Evolutionary conservation across 192 early-diverging fungal species (phyloP).

Genomic region (Piromyces finnis): DNA sequence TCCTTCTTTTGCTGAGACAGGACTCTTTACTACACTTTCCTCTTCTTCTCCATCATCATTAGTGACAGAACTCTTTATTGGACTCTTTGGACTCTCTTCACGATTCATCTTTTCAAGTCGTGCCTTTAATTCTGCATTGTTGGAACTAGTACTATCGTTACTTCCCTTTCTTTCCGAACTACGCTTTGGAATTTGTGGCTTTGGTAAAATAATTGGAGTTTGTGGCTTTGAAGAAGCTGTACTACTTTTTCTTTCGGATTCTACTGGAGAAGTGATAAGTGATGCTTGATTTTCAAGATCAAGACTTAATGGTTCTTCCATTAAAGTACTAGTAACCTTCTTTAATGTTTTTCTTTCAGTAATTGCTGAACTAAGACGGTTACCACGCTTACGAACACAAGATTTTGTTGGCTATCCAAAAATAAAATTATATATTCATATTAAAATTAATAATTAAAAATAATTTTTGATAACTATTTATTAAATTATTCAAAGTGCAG

Average conservation of each 20-base stretch:
- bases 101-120: not conserved
- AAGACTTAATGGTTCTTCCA: slow-evolving; percentile 30
- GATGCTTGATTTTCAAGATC: slow-evolving; percentile 47
- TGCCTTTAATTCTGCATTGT: not conserved
- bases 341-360: not conserved
- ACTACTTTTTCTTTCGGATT: no score
- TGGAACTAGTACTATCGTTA: not conserved
- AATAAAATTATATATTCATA: no score
- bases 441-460: no score
- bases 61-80: not conserved
- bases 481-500: no score
- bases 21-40: not conserved
- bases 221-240: no score
- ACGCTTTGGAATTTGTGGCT: not conserved
- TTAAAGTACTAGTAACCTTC: not conserved
- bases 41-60: not conserved
- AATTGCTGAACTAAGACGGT: not conserved
- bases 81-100: not conserved
- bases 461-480: no score
- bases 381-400: not conserved
- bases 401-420: not conserved
- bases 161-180: not conserved
- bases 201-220: no score
- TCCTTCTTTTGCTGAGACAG: not conserved
- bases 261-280: no score